Conservation (phyloP, 2,329 filamentous ascomycete species). For the Coniochaeta sp. region DNA sequence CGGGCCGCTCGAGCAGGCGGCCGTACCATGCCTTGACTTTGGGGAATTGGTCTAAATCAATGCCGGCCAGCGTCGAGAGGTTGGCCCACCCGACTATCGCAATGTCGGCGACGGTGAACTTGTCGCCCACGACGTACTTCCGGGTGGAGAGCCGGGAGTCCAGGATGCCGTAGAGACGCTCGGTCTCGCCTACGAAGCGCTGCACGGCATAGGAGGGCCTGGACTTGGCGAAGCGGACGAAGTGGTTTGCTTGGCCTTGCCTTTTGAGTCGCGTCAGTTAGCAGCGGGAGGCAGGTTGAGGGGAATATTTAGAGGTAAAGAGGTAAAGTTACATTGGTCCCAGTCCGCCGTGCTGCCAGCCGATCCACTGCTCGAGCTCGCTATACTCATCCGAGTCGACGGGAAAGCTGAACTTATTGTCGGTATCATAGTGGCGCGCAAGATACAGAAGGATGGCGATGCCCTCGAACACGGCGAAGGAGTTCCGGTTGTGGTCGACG, state of each 20-base stretch:
- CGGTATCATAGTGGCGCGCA: constrained; percentile 12
- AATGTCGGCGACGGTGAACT: constrained; percentile 65
- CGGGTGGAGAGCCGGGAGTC: constrained; percentile 53
- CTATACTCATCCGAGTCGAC: constrained; percentile 29
- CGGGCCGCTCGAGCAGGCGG: constrained; percentile 49
- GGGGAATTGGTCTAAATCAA: constrained; percentile 61
- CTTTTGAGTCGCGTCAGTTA: too few species aligned
- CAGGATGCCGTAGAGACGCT: constrained; percentile 66
- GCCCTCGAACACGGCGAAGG: constrained; percentile 65
- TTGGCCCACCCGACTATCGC: constrained; percentile 65
- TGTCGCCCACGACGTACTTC: constrained; percentile 51
- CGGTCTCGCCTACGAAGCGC: constrained; percentile 68
- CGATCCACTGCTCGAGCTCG: constrained; percentile 53
- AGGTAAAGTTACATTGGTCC: constrained; percentile 45
- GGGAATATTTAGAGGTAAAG: too few species aligned
- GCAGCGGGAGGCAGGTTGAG: too few species aligned
- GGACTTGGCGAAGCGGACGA: constrained; percentile 60
- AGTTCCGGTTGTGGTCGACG: constrained; percentile 56
- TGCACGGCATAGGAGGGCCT: constrained; percentile 64
- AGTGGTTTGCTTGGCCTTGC: constrained; percentile 73
- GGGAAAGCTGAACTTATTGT: constrained; percentile 26
- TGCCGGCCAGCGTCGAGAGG: constrained; percentile 47
- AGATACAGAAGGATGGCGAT: constrained; percentile 69
- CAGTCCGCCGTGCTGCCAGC: constrained; percentile 68
- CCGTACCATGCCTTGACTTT: constrained; percentile 61